Evolutionary conservation across 2,329 filamentous ascomycete species (phyloP), one percentile per base, ranked within the genome.

Genomic region (Alternaria sp.): DNA sequence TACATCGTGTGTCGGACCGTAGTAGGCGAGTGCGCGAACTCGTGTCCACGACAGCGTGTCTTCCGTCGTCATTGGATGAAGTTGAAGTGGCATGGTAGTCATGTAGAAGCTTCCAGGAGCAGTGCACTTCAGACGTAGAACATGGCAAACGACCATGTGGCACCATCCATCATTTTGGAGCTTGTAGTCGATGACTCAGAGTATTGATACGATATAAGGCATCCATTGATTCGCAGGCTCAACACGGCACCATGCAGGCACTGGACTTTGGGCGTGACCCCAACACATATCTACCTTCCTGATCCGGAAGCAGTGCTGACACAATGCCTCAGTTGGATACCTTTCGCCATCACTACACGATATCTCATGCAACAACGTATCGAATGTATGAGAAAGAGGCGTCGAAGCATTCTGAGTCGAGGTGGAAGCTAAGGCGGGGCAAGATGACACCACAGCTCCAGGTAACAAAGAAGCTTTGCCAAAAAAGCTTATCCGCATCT

Each of bases 1-100:
- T 22, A 75, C 18, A 7, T 71, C 62, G 59, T 77, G 67, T 7
- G 74, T 75, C 8, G 74, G 74, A 20, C 75, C 75, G 27, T 62
- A 59, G 52, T 76, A 77, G 32, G 75, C 75, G 11, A 67, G 45
- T 20, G 63, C 43, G 25, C 74, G 70, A 44, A 75, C 70, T 34
- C 71, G 72, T 27, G 69, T 70, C 73, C 74, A 77, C 0, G 72
- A 68, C 8, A 75, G 51, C 9, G 68, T 60, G 57, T 78, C 74
- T 3, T 43, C 36, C 1, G 58, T 10, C 11, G 67, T 69, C 28
- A 75, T 68, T 6, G 68, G 70, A 12, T 41, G 56, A 2, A 76
- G 59, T 48, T 64, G 51, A 3, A 75, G 62, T 6, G 73, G 68
- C 74, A 78, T 78, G 34, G 30, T 2, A 1, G 28, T n/a, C 18